These are phyloP conservation scores for Suhomyces vadensis DNA, from an alignment of 805 yeast genomes.

Conservation along the genomic window DNA sequence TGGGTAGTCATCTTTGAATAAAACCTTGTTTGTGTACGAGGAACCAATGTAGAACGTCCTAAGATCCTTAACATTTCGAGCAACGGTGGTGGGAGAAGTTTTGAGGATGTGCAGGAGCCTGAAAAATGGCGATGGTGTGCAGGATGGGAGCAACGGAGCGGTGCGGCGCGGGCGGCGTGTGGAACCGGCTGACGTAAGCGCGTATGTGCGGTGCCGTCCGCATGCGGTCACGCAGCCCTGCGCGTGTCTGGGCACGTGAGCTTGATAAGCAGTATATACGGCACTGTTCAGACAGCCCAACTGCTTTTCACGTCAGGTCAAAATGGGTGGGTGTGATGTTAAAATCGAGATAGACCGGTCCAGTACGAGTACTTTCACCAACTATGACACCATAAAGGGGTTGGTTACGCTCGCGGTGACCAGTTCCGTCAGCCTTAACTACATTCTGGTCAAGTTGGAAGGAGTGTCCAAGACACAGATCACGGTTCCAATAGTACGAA, in stretches of 20 bases:
- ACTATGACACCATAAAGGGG: slow-evolving; percentile 46
- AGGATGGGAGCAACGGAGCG: too few species aligned
- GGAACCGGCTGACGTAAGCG: neutral
- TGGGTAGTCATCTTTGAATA: slow-evolving; percentile 37
- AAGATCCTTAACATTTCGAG: slow-evolving; percentile 2
- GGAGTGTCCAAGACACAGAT: slow-evolving; percentile 47
- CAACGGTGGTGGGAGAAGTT: neutral
- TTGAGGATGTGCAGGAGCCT: neutral
- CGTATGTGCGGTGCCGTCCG: neutral
- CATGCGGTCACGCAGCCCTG: too few species aligned
- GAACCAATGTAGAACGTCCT: neutral
- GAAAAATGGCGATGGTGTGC: neutral
- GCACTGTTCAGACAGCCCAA: too few species aligned
- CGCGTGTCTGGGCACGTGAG: too few species aligned
- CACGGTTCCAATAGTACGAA: slow-evolving; percentile 23
- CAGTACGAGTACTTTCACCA: slow-evolving; percentile 47
- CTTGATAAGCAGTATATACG: neutral
- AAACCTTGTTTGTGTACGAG: slow-evolving; percentile 1
- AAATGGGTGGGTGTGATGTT: slow-evolving; percentile 21
- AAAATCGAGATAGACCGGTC: slow-evolving; percentile 35
- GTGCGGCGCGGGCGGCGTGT: too few species aligned
- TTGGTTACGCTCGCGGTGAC: slow-evolving; percentile 39
- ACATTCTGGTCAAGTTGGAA: slow-evolving; percentile 53
- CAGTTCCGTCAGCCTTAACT: slow-evolving; percentile 43
- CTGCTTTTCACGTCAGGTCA: neutral